A percentile compares a stretch with the other conserved stretches of the same genome.
phyloP scores from a whole-genome alignment of 202 grass and related monocot species.

The Saccharum hybrid region DNA sequence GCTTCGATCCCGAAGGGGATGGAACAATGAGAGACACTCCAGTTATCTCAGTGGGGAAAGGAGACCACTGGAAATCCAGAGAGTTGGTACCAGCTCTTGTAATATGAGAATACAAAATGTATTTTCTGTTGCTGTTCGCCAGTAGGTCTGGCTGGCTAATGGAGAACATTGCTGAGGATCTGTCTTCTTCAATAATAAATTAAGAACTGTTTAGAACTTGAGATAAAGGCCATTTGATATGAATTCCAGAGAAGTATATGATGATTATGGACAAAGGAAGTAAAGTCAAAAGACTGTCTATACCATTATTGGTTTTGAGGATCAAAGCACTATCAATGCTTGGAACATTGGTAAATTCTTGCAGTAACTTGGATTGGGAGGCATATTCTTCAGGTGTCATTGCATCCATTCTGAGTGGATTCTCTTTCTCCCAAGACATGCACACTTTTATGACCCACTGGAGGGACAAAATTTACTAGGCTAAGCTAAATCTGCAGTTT shows the following conservation, averaged over 20 bases:
- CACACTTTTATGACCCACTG: constrained; percentile 42
- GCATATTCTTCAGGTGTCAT: constrained; percentile 54
- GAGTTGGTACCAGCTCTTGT: constrained; percentile 43
- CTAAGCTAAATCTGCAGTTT: constrained; percentile 26
- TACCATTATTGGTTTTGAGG: constrained; percentile 70
- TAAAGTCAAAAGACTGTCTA: constrained; percentile 13
- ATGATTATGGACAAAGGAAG: background rate
- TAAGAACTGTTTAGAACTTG: background rate
- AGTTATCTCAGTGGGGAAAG: constrained; percentile 80
- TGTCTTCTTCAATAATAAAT: constrained; percentile 55
- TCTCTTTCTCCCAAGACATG: constrained; percentile 35
- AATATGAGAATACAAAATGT: constrained; percentile 66
- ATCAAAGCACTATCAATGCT: constrained; percentile 74
- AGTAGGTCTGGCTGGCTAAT: constrained; percentile 63
- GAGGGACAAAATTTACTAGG: background rate
- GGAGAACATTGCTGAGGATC: constrained; percentile 72
- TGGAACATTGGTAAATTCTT: constrained; percentile 70
- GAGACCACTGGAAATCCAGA: constrained; percentile 74
- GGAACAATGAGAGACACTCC: constrained; percentile 64
- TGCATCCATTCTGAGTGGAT: constrained; percentile 56
- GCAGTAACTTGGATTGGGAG: constrained; percentile 67
- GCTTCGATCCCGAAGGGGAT: constrained; percentile 70
- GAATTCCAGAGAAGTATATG: constrained; percentile 13
- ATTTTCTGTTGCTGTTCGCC: constrained; percentile 68
- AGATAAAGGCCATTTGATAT: background rate